Evolutionary conservation across 176 grass and related monocot genomes (phyloP).

Genomic region (Oryza nivara): DNA sequence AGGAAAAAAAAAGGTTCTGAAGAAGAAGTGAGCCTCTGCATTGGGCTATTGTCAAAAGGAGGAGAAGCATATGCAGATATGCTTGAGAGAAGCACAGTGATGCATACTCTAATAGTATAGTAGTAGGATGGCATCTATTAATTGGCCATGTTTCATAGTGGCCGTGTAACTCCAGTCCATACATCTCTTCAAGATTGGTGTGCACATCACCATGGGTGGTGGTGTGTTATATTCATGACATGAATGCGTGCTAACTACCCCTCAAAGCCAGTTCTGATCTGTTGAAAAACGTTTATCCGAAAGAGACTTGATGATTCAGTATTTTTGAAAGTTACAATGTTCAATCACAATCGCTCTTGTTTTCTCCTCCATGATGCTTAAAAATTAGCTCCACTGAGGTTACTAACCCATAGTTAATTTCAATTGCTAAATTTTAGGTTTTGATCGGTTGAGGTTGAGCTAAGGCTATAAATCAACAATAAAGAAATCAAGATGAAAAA

Average conservation of each 20-base stretch:
- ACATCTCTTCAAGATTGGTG: not conserved
- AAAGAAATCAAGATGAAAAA: no score
- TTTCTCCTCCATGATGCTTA: not conserved
- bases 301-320: not conserved
- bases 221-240: constrained; percentile 37
- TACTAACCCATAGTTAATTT: not conserved
- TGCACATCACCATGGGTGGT: constrained; percentile 26
- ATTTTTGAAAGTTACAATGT: not conserved
- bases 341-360: not conserved
- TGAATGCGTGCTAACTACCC: constrained; percentile 44
- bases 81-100: not conserved
- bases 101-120: not conserved
- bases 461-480: no score
- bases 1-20: not conserved
- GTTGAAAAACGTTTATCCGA: constrained; percentile 20
- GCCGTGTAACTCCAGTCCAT: not conserved
- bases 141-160: not conserved
- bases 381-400: not conserved
- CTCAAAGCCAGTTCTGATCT: not conserved
- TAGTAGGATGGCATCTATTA: not conserved
- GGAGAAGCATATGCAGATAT: not conserved
- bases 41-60: not conserved
- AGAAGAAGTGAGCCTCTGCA: not conserved
- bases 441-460: no score
- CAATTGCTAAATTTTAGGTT: not conserved